A percentile compares a stretch with the other conserved stretches of the same genome.
These are phyloP conservation scores for Penicillium bovifimosum DNA, from an alignment of 495 filamentous ascomycete species.

Conservation along the genomic window DNA sequence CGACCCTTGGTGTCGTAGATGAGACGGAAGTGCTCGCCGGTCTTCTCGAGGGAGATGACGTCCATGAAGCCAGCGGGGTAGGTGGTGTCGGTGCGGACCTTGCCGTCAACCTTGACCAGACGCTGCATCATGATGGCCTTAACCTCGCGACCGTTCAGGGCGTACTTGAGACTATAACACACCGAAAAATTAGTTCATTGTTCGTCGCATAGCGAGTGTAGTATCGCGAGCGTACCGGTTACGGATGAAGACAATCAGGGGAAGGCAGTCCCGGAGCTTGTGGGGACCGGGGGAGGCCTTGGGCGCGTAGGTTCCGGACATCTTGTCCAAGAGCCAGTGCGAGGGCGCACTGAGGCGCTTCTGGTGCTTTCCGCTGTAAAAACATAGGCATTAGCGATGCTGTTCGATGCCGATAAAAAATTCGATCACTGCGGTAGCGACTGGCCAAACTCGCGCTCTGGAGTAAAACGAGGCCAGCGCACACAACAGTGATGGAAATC, in stretches of 20 bases:
- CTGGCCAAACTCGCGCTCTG: neutral
- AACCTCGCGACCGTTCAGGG: slow-evolving; percentile 94
- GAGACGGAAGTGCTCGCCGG: slow-evolving; percentile 98
- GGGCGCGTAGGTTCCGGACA: slow-evolving; percentile 95
- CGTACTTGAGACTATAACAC: slow-evolving; percentile 95
- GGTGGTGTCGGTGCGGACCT: slow-evolving; percentile 97
- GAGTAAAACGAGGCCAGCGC: neutral
- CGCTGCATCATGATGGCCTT: slow-evolving; percentile 99
- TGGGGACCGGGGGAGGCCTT: slow-evolving; percentile 95
- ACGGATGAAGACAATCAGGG: slow-evolving; percentile 97
- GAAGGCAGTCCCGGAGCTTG: slow-evolving; percentile 98
- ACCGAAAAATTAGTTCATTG: slow-evolving; percentile 13
- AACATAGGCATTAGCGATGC: slow-evolving; percentile 30
- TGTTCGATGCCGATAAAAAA: slow-evolving; percentile 8
- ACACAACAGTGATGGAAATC: neutral
- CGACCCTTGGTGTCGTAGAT: slow-evolving; percentile 99
- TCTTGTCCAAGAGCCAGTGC: slow-evolving; percentile 99
- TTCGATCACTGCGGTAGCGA: neutral
- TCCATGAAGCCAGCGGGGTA: slow-evolving; percentile 99
- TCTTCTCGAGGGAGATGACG: slow-evolving; percentile 98
- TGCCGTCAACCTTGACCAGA: slow-evolving; percentile 98
- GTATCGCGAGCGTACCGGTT: slow-evolving; percentile 55
- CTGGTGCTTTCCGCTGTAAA: slow-evolving; percentile 91
- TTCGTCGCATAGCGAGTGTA: neutral
- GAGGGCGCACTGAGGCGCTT: slow-evolving; percentile 98